These are phyloP conservation scores for Psilocybe azurescens DNA, from an alignment of 768 basidiomycete species.

Conservation along the genomic window DNA sequence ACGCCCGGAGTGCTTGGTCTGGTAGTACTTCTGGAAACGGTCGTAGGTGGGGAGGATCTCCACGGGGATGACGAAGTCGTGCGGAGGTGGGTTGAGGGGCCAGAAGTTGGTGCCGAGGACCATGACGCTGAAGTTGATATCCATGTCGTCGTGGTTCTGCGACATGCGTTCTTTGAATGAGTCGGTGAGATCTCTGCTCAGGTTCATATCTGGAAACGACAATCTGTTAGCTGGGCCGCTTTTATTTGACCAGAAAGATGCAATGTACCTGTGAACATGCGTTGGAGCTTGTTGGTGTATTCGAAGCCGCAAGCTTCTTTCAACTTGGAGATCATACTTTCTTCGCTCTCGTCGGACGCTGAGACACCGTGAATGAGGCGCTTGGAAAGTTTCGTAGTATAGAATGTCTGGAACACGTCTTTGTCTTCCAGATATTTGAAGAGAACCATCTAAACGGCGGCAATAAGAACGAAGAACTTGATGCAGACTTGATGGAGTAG, in stretches of 20 bases:
- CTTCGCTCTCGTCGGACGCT: slow-evolving; percentile 96
- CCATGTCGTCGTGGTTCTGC: slow-evolving; percentile 86
- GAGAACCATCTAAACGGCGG: slow-evolving; percentile 81
- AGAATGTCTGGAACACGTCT: slow-evolving; percentile 99
- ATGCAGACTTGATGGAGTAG: slow-evolving; percentile 33
- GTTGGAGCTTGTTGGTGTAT: slow-evolving; percentile 96
- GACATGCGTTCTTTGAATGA: slow-evolving; percentile 97
- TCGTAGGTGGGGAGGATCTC: slow-evolving; percentile 91
- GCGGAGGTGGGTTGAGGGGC: slow-evolving; percentile 86
- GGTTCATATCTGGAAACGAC: slow-evolving; percentile 79
- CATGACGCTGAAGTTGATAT: slow-evolving; percentile 92
- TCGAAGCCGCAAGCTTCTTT: slow-evolving; percentile 99
- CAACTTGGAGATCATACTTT: slow-evolving; percentile 98
- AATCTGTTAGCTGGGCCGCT: neutral
- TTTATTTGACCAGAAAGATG: neutral
- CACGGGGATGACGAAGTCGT: slow-evolving; percentile 88
- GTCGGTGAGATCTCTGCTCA: slow-evolving; percentile 96
- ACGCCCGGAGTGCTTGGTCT: slow-evolving; percentile 92
- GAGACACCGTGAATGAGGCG: slow-evolving; percentile 93
- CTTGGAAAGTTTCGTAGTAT: slow-evolving; percentile 94
- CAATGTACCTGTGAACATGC: slow-evolving; percentile 94
- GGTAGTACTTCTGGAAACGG: slow-evolving; percentile 93
- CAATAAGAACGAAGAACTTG: slow-evolving; percentile 24
- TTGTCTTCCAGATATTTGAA: slow-evolving; percentile 99
- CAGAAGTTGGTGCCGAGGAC: slow-evolving; percentile 97